Base-by-base conservation (phyloP, 768 basidiomycete species). In the Amanita exitialis region DNA sequence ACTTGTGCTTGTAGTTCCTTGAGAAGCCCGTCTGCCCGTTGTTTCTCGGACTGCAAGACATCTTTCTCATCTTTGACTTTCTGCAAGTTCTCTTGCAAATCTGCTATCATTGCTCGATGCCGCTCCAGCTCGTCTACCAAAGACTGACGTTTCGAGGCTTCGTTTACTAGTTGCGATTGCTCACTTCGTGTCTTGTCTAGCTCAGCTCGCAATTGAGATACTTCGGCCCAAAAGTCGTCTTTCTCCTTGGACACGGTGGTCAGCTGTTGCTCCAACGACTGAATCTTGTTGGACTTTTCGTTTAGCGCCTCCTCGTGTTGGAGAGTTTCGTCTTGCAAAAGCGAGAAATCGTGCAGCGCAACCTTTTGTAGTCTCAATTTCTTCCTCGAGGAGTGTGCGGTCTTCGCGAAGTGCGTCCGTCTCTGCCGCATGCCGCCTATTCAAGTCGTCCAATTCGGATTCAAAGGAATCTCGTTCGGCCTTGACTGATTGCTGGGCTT, bases 41-140 rank as follows among this genome's bases (percentile, higher is more conserved):
- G 70, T 67, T 82, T 87, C 69, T 93, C 89, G 7, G 76, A 69
- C 53, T 83, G 86, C 13, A 93, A 69, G 13, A 60, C 72, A 61
- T 89, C 90, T 64, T 86, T 87, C 67, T 90, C 88, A 58, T 90
- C 84, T 67, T 86, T 87, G 59, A 81, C 79, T 42, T 77, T 79
- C 63, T 89, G 86, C 21, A 91, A 69, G 55, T 77, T 82, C 54
- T 85, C 82, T 57, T 90, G 88, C 64, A 84, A 67, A 58, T 91
- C 89, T 21, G 83, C 82, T 13, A 91, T 71, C 25, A 81, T 71
- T 7, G 81, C 82, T 21, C 86, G 86, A 63, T 89, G 86, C 32
- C 74, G 79, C 58, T 91, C 88, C 30, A 92, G 69, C 60, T 93
- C 88, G 18, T 77, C 74, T 8, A 78, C 79, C 34, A 90, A 72